A percentile compares a stretch with the other conserved stretches of the same genome.
Evolutionary conservation across 2,329 filamentous ascomycete species (phyloP).

Genomic region (Cryphonectria parasitica): DNA sequence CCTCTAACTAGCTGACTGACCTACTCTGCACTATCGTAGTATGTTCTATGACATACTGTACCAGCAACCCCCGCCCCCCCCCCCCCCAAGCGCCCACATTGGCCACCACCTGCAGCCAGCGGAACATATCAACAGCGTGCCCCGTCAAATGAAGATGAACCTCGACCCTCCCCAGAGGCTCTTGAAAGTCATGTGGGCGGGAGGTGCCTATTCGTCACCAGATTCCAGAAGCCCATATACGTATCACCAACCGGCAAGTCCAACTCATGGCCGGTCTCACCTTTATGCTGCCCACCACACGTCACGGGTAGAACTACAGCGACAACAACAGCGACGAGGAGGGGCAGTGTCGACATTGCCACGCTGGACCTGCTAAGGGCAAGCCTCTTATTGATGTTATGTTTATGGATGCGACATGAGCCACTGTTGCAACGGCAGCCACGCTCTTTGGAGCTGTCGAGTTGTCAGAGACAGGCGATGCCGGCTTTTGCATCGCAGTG

Average conservation of each 20-base stretch:
- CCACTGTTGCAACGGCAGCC: too few relatives aligned
- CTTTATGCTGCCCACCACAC: background rate
- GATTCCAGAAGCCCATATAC: background rate
- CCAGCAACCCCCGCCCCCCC: too few relatives aligned
- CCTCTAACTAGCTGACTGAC: too few relatives aligned
- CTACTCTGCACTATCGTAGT: too few relatives aligned
- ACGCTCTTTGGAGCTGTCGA: too few relatives aligned
- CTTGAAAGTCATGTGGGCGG: background rate
- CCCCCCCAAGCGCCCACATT: background rate
- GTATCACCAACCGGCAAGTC: background rate
- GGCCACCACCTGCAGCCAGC: background rate
- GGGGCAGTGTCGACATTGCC: background rate
- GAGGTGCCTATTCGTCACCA: slow-evolving; percentile 8
- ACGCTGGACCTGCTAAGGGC: background rate
- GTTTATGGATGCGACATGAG: too few relatives aligned
- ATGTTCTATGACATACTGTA: too few relatives aligned
- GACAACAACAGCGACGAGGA: background rate
- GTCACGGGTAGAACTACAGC: background rate
- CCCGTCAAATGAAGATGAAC: slow-evolving; percentile 7
- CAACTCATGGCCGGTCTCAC: background rate
- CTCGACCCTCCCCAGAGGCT: background rate
- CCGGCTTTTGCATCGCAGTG: too few relatives aligned
- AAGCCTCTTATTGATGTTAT: too few relatives aligned
- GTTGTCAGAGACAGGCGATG: too few relatives aligned
- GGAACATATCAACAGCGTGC: background rate